These are phyloP conservation scores for Nicotiana paniculata DNA, from an alignment of 257 asterid species.

Conservation along the genomic window DNA sequence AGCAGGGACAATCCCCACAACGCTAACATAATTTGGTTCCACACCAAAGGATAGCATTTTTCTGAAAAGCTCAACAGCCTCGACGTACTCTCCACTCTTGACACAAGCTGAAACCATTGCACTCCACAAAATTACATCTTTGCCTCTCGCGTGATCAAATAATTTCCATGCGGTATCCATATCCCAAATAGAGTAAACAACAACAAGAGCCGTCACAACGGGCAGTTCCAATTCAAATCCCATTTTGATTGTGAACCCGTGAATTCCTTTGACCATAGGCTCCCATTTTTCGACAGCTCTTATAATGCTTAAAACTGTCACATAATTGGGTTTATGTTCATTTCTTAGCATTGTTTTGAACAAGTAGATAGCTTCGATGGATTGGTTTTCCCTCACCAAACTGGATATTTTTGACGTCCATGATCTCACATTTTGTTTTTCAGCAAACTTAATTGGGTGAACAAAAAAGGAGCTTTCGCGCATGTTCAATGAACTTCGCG, in stretches of 20 bases:
- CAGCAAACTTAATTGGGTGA: conserved; percentile 25
- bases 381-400: conserved; percentile 43
- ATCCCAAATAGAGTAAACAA: conserved; percentile 58
- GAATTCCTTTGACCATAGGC: conserved; percentile 33
- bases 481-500: conserved; percentile 4
- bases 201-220: conserved; percentile 61
- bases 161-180: conserved; percentile 33
- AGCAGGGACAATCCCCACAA: conserved; percentile 57
- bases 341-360: conserved; percentile 56
- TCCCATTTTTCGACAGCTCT: conserved; percentile 38
- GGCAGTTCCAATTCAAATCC: conserved; percentile 46
- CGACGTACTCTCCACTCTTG: conserved; percentile 35
- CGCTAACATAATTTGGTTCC: conserved; percentile 51
- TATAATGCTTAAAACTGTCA: conserved; percentile 46
- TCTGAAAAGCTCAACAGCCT: conserved; percentile 45
- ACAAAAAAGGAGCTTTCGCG: conserved; percentile 14
- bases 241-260: conserved; percentile 45
- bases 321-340: conserved; percentile 44
- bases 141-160: conserved; percentile 29
- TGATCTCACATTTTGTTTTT: conserved; percentile 33
- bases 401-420: conserved; percentile 58
- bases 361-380: conserved; percentile 46
- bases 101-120: conserved; percentile 63
- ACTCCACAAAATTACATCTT: conserved; percentile 64
- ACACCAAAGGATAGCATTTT: conserved; percentile 39